Evolutionary conservation across 306 rosid genomes (phyloP), one percentile per base, ranked within the genome.

Genomic region (Malus fusca): DNA sequence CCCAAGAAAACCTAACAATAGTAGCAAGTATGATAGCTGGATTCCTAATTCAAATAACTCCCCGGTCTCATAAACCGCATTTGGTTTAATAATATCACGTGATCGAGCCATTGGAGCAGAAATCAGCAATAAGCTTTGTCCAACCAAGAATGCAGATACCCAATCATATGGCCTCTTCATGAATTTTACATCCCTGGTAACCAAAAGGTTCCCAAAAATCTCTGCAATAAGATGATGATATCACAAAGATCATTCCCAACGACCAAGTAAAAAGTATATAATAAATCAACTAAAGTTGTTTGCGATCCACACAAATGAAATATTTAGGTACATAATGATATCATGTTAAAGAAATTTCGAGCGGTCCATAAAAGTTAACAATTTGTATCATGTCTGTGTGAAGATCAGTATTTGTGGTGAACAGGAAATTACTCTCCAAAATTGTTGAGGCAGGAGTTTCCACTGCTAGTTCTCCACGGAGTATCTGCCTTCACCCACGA

Each of bases 31-130:
- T 72, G 92, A 80, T 75, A 94, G 87, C 79, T 92, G 98, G 85
- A 94, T 94, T 75, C 97, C 91, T 75, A 94, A 80, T 84, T 94
- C 98, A 83, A 94, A 92, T 68, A 90, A 84, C 77, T 94, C 98
- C 53, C 90, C 95, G 1, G 83, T 83, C 84, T 92, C 95, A 77
- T 88, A 94, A 35, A 92, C 77, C 21, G 67, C 85, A 73, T 94
- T 94, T 74, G 81, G 21, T 86, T 72, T 86, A 26, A 81, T 46
- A 26, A 82, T 74, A 67, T 85, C 84, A 33, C 75, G 88, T 69
- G 97, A 96, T 58, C 62, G 84, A 30, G 96, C 92, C 84, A 81
- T 72, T 78, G 80, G 89, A 37, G 93, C 85, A 75, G 84, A 84
- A 74, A 87, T 33, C 77, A 88, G 62, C 82, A 91, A 84, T 53